Evolutionary conservation across 202 grass and related monocot genomes (phyloP), one percentile per base, ranked within the genome.

Genomic region (Cymbopogon flexuosus): DNA sequence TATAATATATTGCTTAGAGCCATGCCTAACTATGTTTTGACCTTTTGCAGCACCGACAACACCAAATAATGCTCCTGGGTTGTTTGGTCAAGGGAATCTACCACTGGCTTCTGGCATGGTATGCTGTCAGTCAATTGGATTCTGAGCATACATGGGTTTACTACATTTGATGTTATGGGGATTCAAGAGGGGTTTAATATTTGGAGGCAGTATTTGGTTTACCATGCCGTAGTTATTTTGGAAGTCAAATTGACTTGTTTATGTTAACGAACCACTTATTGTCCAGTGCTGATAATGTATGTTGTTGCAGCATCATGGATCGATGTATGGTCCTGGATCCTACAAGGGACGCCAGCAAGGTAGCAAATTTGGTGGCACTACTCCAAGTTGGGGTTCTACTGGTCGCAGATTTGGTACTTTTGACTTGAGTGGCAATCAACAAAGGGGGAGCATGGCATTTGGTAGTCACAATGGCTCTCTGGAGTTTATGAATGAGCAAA

Each of bases 401-500:
- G 77, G 81, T 43, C 83, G 77, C n/a, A 81, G 84, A 75, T 81
- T 67, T 60, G 75, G 81, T 71, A 64, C 70, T 63, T 73, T 72
- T 0, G 72, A 91, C 23, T 72, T 62, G 3, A 88, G 60, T 77
- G 83, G 56, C 62, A 89, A 82, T 76, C 88, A 86, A 79, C 86
- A 85, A 82, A 89, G 82, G 68, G 91, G 78, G 45, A 78, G 24
- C 79, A 77, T 88, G 84, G 54, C 68, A 62, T 86, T 89, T 59
- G 80, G 70, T 77, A 78, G 84, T 66, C 84, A 88, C 39, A 89
- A 92, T 84, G 83, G 86, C 66, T 49, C 86, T 31, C 83, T 89
- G 1, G 90, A 92, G 59, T 92, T 92, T 84, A 84, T 86, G 79
- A 86, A 89, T 73, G 90, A 92, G 57, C 86, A 92, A 81, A 92